These are phyloP conservation scores for Corchorus olitorius DNA, from an alignment of 345 rosid genomes.

Conservation along the genomic window DNA sequence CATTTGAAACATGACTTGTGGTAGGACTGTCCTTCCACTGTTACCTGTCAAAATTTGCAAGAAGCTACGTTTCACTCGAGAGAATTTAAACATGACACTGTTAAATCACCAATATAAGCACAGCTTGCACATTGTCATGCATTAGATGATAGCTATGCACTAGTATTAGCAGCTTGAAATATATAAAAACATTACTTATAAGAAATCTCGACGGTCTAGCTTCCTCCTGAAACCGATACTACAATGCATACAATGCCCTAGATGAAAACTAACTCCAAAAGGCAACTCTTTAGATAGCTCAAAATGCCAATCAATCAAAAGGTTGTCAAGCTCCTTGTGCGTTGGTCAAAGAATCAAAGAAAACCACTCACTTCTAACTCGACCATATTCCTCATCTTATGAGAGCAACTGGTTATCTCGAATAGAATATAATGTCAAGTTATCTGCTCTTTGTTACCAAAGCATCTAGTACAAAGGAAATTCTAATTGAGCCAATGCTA, in stretches of 20 bases:
- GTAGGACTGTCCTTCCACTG: conserved; percentile 84
- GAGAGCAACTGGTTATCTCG: background rate
- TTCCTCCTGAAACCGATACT: background rate
- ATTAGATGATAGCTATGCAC: background rate
- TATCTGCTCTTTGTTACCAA: background rate
- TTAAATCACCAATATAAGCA: background rate
- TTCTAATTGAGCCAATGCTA: background rate
- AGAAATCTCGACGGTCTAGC: background rate
- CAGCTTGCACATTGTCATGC: background rate
- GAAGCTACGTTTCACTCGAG: background rate
- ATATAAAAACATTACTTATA: background rate
- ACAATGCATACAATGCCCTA: background rate
- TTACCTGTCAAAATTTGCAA: conserved; percentile 48
- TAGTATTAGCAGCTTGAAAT: background rate
- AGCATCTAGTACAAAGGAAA: background rate
- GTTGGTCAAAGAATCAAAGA: too few species aligned
- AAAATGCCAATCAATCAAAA: background rate
- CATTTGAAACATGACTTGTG: conserved; percentile 97
- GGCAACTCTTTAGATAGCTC: background rate
- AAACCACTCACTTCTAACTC: too few species aligned
- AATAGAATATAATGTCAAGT: background rate
- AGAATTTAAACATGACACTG: background rate
- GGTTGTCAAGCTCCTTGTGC: background rate
- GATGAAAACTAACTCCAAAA: background rate
- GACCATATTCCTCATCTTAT: background rate